A percentile compares a stretch with the other conserved stretches of the same genome.
Evolutionary conservation across 257 asterid species (phyloP).

Genomic region (Sherardia arvensis): DNA sequence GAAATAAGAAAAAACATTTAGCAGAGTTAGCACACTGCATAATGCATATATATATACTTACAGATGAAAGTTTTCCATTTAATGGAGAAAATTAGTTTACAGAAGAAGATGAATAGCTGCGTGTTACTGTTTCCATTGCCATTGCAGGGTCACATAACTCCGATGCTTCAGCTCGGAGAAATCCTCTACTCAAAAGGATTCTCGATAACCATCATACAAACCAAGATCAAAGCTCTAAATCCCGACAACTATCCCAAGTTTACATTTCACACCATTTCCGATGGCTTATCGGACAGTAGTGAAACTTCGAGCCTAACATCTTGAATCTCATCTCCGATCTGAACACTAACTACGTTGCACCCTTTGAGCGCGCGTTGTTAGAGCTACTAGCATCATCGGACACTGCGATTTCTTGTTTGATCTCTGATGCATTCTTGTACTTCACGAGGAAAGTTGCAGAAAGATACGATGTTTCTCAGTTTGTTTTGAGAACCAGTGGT

Average conservation of each 20-base stretch:
- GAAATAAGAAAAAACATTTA: too few species aligned
- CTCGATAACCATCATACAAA: slow-evolving; percentile 13
- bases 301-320: slow-evolving; percentile 3
- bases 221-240: slow-evolving; percentile 2
- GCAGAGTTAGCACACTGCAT: background rate
- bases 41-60: too few species aligned
- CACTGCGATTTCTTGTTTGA: slow-evolving; percentile 11
- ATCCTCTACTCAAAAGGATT: slow-evolving; percentile 15
- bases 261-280: slow-evolving; percentile 5
- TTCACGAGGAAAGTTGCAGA: slow-evolving; percentile 14
- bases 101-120: background rate
- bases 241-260: slow-evolving; percentile 7
- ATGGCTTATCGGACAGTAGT: background rate
- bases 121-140: slow-evolving; percentile 13
- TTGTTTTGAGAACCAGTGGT: slow-evolving; percentile 19
- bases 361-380: slow-evolving; percentile 12
- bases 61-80: background rate
- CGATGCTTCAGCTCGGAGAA: slow-evolving; percentile 16
- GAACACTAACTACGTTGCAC: background rate
- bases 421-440: slow-evolving; percentile 13
- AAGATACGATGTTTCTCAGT: background rate
- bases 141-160: slow-evolving; percentile 18
- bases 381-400: background rate
- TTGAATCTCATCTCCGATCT: background rate
- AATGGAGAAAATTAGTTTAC: background rate